Percentiles rank a stretch among this genome's conserved stretches.
phyloP scores from a whole-genome alignment of 352 stramenopile genomes.

The Globisporangium alternatum region DNA sequence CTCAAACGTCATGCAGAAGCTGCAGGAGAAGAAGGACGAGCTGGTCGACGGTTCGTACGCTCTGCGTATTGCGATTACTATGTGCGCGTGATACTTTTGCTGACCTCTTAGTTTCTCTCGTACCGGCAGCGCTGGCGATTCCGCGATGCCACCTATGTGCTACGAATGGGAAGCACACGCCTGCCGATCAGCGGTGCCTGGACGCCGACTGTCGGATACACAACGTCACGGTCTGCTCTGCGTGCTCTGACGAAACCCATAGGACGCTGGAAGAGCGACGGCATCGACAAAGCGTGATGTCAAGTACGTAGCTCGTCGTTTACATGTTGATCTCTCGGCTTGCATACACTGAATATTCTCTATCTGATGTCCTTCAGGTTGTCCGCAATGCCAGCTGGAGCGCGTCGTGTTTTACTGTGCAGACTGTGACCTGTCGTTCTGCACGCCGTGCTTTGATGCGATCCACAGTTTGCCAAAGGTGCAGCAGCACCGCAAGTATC shows the following conservation, averaged over 20 bases:
- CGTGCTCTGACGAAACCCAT: slow-evolving; percentile 17
- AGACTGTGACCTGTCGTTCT: slow-evolving; percentile 70
- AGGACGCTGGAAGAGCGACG: slow-evolving; percentile 6
- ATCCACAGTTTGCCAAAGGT: slow-evolving; percentile 43
- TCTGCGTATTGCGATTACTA: not conserved
- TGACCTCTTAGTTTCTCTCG: not conserved
- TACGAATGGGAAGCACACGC: not conserved
- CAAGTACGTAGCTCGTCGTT: slow-evolving; percentile 24
- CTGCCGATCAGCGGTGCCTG: slow-evolving; percentile 17
- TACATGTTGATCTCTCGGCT: not conserved
- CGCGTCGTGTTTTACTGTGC: slow-evolving; percentile 46
- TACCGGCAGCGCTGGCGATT: slow-evolving; percentile 3
- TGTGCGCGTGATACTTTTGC: not conserved
- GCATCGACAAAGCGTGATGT: slow-evolving; percentile 23
- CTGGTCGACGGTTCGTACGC: slow-evolving; percentile 4
- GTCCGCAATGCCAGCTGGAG: slow-evolving; percentile 54
- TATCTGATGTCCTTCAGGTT: slow-evolving; percentile 29
- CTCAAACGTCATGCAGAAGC: slow-evolving; percentile 2
- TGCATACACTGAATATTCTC: not conserved
- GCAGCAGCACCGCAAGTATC: slow-evolving; percentile 34
- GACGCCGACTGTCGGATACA: slow-evolving; percentile 11
- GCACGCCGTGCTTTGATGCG: slow-evolving; percentile 36
- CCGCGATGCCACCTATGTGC: slow-evolving; percentile 12
- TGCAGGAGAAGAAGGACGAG: slow-evolving; percentile 12
- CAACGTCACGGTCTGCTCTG: slow-evolving; percentile 13